phyloP scores from a whole-genome alignment of 768 basidiomycete species.

The Boletales sp. region DNA sequence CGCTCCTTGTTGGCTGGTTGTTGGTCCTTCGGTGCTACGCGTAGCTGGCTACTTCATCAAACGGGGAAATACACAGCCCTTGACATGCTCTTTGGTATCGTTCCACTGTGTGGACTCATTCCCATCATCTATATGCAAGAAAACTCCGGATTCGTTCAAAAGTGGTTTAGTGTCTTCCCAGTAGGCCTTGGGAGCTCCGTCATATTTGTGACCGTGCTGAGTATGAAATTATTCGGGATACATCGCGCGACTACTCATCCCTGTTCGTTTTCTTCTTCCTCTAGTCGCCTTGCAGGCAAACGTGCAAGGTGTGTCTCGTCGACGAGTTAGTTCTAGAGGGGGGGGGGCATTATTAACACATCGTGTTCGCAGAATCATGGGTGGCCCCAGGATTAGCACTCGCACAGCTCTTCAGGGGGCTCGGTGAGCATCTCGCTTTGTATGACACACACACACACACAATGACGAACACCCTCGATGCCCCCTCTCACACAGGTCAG shows the following conservation, averaged over 20 bases:
- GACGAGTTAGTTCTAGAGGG: neutral
- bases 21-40: neutral
- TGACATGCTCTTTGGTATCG: constrained; percentile 8
- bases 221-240: neutral
- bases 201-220: constrained; percentile 9
- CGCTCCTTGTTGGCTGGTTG: no score
- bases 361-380: neutral
- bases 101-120: constrained; percentile 10
- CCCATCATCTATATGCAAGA: constrained; percentile 8
- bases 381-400: constrained; percentile 2
- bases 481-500: constrained; percentile 6
- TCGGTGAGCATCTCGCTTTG: constrained; percentile 1
- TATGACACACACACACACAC: no score
- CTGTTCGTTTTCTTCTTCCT: neutral
- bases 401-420: constrained; percentile 9
- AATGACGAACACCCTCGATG: no score
- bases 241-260: neutral
- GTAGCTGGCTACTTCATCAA: constrained; percentile 7
- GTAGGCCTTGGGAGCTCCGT: constrained; percentile 15
- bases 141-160: constrained; percentile 1
- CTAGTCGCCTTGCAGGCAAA: constrained; percentile 14
- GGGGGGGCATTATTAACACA: neutral
- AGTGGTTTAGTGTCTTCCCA: constrained; percentile 16
- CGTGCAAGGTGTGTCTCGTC: neutral
- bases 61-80: constrained; percentile 11